Evolutionary conservation across 1,284 basidiomycete genomes (phyloP), one percentile per base, ranked within the genome.

Genomic region (Ceratobasidium sp.): DNA sequence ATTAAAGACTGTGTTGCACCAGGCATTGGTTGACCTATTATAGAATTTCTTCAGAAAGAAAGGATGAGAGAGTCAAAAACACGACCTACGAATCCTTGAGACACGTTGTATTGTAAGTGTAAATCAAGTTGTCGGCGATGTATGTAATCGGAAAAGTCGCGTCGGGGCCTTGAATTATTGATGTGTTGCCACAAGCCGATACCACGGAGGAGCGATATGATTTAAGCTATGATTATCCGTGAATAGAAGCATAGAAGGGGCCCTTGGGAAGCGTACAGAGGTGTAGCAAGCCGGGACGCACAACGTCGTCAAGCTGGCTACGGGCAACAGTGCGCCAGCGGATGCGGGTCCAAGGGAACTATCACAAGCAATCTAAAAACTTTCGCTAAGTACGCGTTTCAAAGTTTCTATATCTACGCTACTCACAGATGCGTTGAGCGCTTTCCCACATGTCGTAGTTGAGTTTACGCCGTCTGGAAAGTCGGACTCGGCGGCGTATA

Each of bases 131-230:
- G 63, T 66, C 63, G 28, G 23, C 63, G 39, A 40, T 20, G 63
- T 66, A 66, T 18, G 63, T 66, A 33, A 66, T 66, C 23, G 63
- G 63, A 44, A 66, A 66, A 18, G 63, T 66, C 20, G 63, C 63
- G 39, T 66, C 63, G n/a, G 28, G 18, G 9, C 63, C 63, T 66
- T 66, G 63, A 46, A 66, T 66, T 39, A 44, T 40, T 20, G 44
- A 39, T 18, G 63, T 44, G 18, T 39, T 66, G 39, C 63, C 63
- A 66, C 63, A 66, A 20, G 63, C 63, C 12, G 63, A 66, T 12
- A 40, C 63, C 15, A 66, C 40, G 13, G 63, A 66, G 20, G 63
- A 18, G 15, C 63, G 63, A 23, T 66, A 66, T 5, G 63, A 66
- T 20, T 42, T 66, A 40, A 66, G 63, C 63, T 66, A 23, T 40